Percentiles rank a stretch among this genome's conserved stretches.
phyloP scores from a whole-genome alignment of 139 green algal genomes.

The Chlorella sp. region DNA sequence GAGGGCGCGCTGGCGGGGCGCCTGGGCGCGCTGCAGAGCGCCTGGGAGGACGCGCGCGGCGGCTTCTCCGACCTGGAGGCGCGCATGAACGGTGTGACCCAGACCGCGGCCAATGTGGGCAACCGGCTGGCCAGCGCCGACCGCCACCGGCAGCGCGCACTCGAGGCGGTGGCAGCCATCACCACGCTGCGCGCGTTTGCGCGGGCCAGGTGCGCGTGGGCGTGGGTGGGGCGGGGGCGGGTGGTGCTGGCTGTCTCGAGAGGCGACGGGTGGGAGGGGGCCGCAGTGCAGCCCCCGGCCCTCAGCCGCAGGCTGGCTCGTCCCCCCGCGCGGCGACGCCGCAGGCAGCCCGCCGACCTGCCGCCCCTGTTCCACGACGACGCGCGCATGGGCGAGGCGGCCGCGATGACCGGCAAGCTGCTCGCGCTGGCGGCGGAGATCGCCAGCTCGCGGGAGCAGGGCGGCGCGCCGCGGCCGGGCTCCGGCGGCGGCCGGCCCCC shows the following conservation, averaged over 20 bases:
- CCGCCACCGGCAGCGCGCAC: slow-evolving; percentile 27
- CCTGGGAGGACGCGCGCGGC: slow-evolving; percentile 33
- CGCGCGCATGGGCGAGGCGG: slow-evolving; percentile 50
- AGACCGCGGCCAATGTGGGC: slow-evolving; percentile 54
- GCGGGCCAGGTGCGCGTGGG: no score
- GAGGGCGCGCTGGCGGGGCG: slow-evolving; percentile 40
- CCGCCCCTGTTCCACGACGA: slow-evolving; percentile 58
- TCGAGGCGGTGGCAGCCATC: slow-evolving; percentile 41
- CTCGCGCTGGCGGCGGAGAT: slow-evolving; percentile 47
- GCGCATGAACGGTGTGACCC: slow-evolving; percentile 40
- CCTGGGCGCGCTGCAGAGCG: slow-evolving; percentile 39
- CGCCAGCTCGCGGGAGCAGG: slow-evolving; percentile 42
- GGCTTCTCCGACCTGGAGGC: slow-evolving; percentile 52
- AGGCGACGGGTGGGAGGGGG: no score
- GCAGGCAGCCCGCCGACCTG: slow-evolving; percentile 48
- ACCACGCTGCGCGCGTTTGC: slow-evolving; percentile 54
- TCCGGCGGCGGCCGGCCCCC: neutral
- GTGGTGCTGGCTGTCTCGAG: no score
- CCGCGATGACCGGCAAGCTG: slow-evolving; percentile 47
- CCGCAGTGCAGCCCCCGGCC: no score
- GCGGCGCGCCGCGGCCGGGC: neutral
- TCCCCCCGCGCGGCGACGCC: no score
- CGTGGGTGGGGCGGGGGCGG: no score
- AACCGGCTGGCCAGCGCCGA: slow-evolving; percentile 55
- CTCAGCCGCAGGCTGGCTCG: no score